Evolutionary conservation across 108 stramenopile genomes (phyloP).

Genomic region (Cylindrotheca closterium): DNA sequence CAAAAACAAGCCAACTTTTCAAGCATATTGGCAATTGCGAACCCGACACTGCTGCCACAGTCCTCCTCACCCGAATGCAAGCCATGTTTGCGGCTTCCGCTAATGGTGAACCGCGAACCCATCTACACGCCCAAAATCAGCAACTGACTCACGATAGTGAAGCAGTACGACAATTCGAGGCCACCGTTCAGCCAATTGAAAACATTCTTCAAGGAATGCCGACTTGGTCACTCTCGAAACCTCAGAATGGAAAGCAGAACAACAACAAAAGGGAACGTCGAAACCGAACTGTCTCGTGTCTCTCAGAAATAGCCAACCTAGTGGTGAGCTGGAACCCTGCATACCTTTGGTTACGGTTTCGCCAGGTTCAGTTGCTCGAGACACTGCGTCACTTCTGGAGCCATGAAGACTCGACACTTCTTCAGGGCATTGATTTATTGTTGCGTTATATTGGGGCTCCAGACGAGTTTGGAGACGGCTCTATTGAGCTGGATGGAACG

Average conservation of each 20-base stretch:
- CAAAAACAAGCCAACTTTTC: slow-evolving; percentile 71
- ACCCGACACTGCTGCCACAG: slow-evolving; percentile 57
- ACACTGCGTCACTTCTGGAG: slow-evolving; percentile 77
- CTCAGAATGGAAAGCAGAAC: neutral
- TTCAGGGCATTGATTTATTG: slow-evolving; percentile 71
- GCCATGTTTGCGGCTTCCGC: slow-evolving; percentile 50
- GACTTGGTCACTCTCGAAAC: slow-evolving; percentile 54
- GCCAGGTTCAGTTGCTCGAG: slow-evolving; percentile 67
- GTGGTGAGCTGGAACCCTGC: slow-evolving; percentile 78
- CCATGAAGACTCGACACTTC: slow-evolving; percentile 76
- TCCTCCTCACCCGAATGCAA: slow-evolving; percentile 45
- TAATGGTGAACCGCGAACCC: slow-evolving; percentile 70
- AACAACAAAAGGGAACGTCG: slow-evolving; percentile 23
- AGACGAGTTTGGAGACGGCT: slow-evolving; percentile 46
- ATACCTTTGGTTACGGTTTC: slow-evolving; percentile 78
- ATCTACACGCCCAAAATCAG: slow-evolving; percentile 57
- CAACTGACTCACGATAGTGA: slow-evolving; percentile 68
- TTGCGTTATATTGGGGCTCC: slow-evolving; percentile 59
- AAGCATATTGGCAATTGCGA: slow-evolving; percentile 61
- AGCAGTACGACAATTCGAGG: slow-evolving; percentile 76
- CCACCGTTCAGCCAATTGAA: slow-evolving; percentile 69
- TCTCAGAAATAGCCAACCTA: slow-evolving; percentile 59
- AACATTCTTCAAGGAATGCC: slow-evolving; percentile 78
- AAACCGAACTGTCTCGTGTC: slow-evolving; percentile 40
- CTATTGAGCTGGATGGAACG: slow-evolving; percentile 27